phyloP scores from a whole-genome alignment of 2,329 filamentous ascomycete genomes.

The Phyllosticta ampelicida region DNA sequence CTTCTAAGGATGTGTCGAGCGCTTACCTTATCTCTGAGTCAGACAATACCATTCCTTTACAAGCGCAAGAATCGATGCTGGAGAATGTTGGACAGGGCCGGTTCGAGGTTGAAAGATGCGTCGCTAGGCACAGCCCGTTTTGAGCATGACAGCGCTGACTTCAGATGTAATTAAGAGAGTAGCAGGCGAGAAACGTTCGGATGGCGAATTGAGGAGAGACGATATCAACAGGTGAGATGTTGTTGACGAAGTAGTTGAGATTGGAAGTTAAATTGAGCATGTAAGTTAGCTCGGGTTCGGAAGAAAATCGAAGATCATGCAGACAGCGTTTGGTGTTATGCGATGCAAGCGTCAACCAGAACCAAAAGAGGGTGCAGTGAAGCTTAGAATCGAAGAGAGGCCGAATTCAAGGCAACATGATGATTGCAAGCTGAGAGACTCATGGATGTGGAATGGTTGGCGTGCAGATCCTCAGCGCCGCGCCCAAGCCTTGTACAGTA shows the following conservation, averaged over 20 bases:
- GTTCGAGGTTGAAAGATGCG: constrained; percentile 19
- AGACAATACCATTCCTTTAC: constrained; percentile 23
- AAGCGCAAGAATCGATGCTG: constrained; percentile 24
- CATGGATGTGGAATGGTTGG: background rate
- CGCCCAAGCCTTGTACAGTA: background rate
- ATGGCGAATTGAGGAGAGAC: background rate
- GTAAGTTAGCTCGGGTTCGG: background rate
- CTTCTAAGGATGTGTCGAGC: constrained; percentile 26
- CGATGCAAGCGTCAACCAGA: too few relatives aligned
- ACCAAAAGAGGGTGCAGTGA: too few relatives aligned
- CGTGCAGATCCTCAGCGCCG: background rate
- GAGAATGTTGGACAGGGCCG: constrained; percentile 17
- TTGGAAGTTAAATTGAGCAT: background rate
- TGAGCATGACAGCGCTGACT: constrained; percentile 28
- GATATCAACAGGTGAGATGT: background rate
- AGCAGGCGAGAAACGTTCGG: background rate
- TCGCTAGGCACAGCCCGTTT: constrained; percentile 33
- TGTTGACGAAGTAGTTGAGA: background rate
- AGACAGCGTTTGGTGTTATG: too few relatives aligned
- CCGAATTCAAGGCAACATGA: too few relatives aligned
- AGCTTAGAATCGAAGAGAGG: too few relatives aligned
- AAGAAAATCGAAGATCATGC: background rate
- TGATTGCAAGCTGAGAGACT: too few relatives aligned
- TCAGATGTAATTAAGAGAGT: background rate
- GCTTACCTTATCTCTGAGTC: constrained; percentile 28